Conservation (phyloP, 2,329 filamentous ascomycete species). For the Teratosphaeria viscida region DNA sequence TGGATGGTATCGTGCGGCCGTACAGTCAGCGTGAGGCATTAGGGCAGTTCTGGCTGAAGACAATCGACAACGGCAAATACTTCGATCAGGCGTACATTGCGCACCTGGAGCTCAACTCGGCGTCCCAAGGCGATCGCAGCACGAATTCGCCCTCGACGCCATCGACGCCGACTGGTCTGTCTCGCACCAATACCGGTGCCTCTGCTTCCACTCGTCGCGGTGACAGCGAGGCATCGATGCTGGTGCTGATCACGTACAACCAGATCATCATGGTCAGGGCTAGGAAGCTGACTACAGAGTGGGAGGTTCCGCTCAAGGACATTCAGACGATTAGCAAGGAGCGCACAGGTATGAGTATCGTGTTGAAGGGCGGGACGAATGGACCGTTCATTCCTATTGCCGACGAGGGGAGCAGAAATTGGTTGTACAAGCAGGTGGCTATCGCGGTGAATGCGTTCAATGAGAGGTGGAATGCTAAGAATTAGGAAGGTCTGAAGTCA, state of each 20-base stretch:
- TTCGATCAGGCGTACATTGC: slow-evolving; percentile 98
- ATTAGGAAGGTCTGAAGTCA: slow-evolving; percentile 17
- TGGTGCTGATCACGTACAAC: slow-evolving; percentile 51
- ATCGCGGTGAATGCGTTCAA: slow-evolving; percentile 59
- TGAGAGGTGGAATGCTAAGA: slow-evolving; percentile 54
- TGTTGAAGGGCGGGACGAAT: slow-evolving; percentile 79
- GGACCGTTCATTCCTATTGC: slow-evolving; percentile 89
- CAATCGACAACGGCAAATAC: slow-evolving; percentile 91
- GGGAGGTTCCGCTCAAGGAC: slow-evolving; percentile 93
- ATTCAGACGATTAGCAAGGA: slow-evolving; percentile 97
- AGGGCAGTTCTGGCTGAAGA: slow-evolving; percentile 98
- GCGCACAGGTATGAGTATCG: slow-evolving; percentile 81
- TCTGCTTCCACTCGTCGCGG: background rate
- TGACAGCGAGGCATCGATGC: slow-evolving; percentile 43
- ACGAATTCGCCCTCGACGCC: background rate
- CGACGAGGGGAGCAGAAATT: slow-evolving; percentile 67
- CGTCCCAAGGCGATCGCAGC: slow-evolving; percentile 55
- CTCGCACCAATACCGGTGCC: background rate
- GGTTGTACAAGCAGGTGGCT: slow-evolving; percentile 56
- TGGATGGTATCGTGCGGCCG: slow-evolving; percentile 85
- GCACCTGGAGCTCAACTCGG: slow-evolving; percentile 64
- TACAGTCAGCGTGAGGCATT: slow-evolving; percentile 92
- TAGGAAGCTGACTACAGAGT: slow-evolving; percentile 76
- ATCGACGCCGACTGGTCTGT: background rate
- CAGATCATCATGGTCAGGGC: slow-evolving; percentile 85